Evolutionary conservation across 768 basidiomycete genomes (phyloP), one percentile per base, ranked within the genome.

Genomic region (Mycena rosella): DNA sequence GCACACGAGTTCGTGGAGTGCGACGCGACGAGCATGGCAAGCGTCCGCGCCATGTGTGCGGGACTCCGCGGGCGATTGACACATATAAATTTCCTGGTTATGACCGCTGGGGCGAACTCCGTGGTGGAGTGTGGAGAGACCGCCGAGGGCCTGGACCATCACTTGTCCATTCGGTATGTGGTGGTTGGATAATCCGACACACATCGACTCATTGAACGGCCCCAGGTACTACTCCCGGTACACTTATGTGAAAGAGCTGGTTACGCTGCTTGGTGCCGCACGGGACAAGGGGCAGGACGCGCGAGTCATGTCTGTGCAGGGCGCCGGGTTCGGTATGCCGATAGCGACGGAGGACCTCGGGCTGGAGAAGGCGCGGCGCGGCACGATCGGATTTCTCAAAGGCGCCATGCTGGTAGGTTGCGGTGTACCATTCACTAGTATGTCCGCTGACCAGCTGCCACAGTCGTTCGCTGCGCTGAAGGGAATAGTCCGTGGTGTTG

Each of bases 41-140:
- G 15, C 40, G 52, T 62, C 20, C 61, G 53, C 5, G 10, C 22
- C 5, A 56, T 36, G 8, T 57, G 54, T 30, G 24, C 26, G 2
- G 61, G 7, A 10, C 53, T 68, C 17, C 22, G 26, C 20, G 54
- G 14, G 5, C 54, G 67, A 1, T 74, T 80, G 8, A 67, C 68
- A 22, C 76, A 76, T 64, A 20, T 82, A 30, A 81, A 82, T 73
- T 80, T 74, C 65, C 69, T 82, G 60, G 76, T 80, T 14, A 60
- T 79, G 47, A 70, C 74, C 9, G 42, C 73, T 0, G 65, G 29
- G 24, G 64, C 24, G 27, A 58, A 58, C 26, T 61, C 53, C 13
- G 13, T 61, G 30, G 24, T 20, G 11, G 26, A 4, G 72, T 54
- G 57, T 56, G 48, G 73, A 69, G 65, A 71, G 48, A 65, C 64